Evolutionary conservation across 768 basidiomycete genomes (phyloP).

Genomic region (Trametes coccinea): DNA sequence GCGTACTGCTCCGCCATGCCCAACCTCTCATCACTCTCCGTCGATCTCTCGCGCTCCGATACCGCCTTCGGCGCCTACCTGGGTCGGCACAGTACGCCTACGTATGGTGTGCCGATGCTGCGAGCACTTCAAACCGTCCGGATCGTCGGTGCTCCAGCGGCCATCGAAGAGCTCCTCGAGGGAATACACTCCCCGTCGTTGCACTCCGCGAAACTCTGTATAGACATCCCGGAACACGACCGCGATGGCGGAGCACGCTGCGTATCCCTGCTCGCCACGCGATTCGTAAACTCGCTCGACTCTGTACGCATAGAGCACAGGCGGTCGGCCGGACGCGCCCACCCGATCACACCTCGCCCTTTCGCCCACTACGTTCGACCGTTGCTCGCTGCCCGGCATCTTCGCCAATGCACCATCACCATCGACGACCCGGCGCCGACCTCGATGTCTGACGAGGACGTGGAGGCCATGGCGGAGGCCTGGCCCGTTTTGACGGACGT

Average conservation of each 20-base stretch:
- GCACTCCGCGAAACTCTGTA: neutral
- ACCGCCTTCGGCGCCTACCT: neutral
- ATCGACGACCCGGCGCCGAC: constrained; percentile 1
- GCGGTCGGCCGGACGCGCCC: neutral
- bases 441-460: constrained; percentile 7
- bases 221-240: constrained; percentile 4
- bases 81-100: neutral
- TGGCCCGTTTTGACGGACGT: constrained; percentile 9
- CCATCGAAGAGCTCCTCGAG: constrained; percentile 8
- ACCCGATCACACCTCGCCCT: neutral
- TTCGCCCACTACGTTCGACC: constrained; percentile 8
- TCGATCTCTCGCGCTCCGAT: constrained; percentile 1
- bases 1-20: constrained; percentile 12
- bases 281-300: constrained; percentile 7
- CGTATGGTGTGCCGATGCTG: neutral
- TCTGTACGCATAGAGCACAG: constrained; percentile 3
- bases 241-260: constrained; percentile 4
- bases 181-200: neutral
- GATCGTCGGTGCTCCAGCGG: constrained; percentile 4
- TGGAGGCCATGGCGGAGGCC: constrained; percentile 10
- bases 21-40: constrained; percentile 1
- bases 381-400: neutral
- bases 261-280: constrained; percentile 1
- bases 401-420: neutral
- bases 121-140: neutral